Conservation (phyloP, 441 rosid genomes). For the Syzygium malaccense region DNA sequence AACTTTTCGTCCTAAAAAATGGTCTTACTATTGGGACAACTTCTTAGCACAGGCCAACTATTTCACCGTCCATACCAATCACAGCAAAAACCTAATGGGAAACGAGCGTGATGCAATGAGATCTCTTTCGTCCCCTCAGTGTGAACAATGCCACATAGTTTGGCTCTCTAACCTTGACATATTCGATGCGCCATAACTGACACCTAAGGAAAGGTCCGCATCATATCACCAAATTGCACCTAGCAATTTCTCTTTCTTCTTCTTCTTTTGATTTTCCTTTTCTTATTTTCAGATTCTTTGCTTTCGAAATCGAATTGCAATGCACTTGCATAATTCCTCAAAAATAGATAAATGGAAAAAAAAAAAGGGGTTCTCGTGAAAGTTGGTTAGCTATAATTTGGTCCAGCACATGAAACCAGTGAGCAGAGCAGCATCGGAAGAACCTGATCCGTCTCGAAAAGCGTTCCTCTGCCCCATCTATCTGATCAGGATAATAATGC, state of each 20-base stretch:
- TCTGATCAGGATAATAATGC: conserved; percentile 10
- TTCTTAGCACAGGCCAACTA: neutral
- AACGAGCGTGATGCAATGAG: neutral
- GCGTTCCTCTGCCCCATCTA: conserved; percentile 21
- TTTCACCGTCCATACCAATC: neutral
- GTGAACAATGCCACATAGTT: neutral
- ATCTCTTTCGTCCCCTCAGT: neutral
- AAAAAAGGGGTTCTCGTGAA: neutral
- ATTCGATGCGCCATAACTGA: neutral
- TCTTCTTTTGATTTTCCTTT: neutral
- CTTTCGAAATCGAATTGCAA: neutral
- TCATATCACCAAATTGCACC: neutral
- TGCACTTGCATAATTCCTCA: neutral
- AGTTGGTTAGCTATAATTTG: conserved; percentile 4
- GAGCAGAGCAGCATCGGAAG: conserved; percentile 1
- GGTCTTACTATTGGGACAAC: neutral
- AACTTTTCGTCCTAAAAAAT: neutral
- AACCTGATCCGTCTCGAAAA: conserved; percentile 48
- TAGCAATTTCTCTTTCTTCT: neutral
- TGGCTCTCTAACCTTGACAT: neutral
- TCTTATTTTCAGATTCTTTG: neutral
- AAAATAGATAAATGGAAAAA: neutral
- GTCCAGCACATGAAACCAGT: conserved; percentile 27
- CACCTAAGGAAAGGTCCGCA: neutral
- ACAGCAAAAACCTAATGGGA: neutral